Percentiles rank a stretch among this genome's conserved stretches.
phyloP scores from a whole-genome alignment of 306 rosid genomes.

The Amphicarpaea edgeworthii region DNA sequence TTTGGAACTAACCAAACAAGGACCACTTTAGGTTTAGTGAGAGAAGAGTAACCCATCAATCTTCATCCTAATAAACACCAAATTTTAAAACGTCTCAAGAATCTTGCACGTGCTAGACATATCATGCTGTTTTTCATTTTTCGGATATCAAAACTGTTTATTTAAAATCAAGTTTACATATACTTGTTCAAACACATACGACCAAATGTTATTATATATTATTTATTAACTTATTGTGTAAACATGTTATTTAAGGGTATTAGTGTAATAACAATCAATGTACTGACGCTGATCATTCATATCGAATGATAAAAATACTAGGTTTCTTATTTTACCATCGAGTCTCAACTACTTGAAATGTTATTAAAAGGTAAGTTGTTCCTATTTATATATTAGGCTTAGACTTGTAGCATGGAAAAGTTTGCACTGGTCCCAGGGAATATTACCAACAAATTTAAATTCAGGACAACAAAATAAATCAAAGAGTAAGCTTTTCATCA shows the following conservation, averaged over 20 bases:
- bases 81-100: constrained; percentile 17
- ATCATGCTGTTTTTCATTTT: constrained; percentile 10
- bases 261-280: not conserved
- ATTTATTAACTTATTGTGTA: no score
- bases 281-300: not conserved
- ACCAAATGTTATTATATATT: no score
- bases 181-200: no score
- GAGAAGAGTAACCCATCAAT: not conserved
- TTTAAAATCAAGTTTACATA: not conserved
- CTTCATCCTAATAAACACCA: constrained; percentile 17
- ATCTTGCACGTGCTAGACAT: constrained; percentile 47
- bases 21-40: not conserved
- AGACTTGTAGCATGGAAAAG: not conserved
- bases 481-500: no score
- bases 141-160: not conserved
- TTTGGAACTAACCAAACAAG: constrained; percentile 37
- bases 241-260: not conserved
- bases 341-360: not conserved
- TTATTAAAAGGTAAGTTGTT: not conserved
- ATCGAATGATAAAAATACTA: not conserved
- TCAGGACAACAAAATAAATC: not conserved
- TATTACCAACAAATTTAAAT: not conserved
- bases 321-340: not conserved
- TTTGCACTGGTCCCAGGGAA: constrained; percentile 5
- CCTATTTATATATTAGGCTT: not conserved